Conservation (phyloP, 768 basidiomycete genomes). For the Tephrocybe sp. region DNA sequence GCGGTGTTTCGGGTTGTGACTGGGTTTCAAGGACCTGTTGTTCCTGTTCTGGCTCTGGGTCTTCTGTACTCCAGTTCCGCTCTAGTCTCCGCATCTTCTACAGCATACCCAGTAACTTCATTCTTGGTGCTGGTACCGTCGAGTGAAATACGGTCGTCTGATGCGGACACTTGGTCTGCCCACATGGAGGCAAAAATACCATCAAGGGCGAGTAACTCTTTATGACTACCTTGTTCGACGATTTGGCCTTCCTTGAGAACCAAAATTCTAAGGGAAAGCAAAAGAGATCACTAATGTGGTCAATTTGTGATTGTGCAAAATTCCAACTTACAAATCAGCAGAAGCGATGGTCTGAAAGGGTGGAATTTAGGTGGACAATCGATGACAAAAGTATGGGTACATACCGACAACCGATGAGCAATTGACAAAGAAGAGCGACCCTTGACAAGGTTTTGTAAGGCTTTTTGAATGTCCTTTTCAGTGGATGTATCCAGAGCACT, state of each 20-base stretch:
- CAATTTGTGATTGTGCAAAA: background rate
- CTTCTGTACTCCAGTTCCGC: conserved; percentile 5
- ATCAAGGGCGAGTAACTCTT: conserved; percentile 67
- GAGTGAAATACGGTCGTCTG: conserved; percentile 44
- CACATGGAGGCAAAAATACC: conserved; percentile 85
- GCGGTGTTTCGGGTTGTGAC: conserved; percentile 7
- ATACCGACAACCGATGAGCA: conserved; percentile 74
- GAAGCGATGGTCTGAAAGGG: conserved; percentile 48
- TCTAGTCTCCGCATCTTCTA: conserved; percentile 29
- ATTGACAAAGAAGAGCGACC: conserved; percentile 76
- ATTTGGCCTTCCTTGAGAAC: conserved; percentile 91
- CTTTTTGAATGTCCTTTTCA: conserved; percentile 86
- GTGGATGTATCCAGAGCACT: conserved; percentile 88
- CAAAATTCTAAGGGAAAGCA: conserved; percentile 56
- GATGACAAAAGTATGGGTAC: conserved; percentile 23
- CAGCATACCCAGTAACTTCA: conserved; percentile 43
- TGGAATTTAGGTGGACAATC: conserved; percentile 15
- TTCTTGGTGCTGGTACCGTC: conserved; percentile 30
- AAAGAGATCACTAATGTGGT: background rate
- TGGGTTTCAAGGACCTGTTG: background rate
- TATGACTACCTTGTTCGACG: conserved; percentile 77
- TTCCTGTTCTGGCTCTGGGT: background rate
- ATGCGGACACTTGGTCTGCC: conserved; percentile 76
- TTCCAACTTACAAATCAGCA: conserved; percentile 52
- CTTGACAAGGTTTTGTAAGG: conserved; percentile 74